Base-by-base conservation (phyloP, 306 rosid species). In the Fragaria vesca region DNA sequence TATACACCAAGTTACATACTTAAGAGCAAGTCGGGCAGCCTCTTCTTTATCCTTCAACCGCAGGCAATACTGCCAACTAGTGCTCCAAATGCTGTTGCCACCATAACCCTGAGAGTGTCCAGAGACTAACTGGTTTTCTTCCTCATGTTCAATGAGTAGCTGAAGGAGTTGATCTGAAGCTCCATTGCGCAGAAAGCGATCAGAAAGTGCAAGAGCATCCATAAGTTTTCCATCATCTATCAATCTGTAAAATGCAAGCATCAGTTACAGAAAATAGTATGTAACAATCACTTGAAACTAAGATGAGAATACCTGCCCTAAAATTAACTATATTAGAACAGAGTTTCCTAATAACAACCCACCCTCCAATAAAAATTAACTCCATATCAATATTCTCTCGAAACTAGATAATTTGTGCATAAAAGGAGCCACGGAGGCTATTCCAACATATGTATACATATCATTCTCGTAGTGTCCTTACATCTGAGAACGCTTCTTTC, bases 181-280 rank as follows among this genome's bases (percentile, higher is more conserved):
- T 79, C 98, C 98, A 81, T 94, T 90, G 71, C 97, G 96, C 45
- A 94, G 90, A 89, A 92, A 94, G 71, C 98, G 98, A 74, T 94
- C 98, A 74, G 98, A 94, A 51, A 94, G 91, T 68, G 97, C 97
- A 82, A 94, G 97, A 81, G 98, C 98, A 88, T 94, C 98, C 88
- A 90, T 92, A 38, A 92, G 89, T 79, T 92, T 91, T 83, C 92
- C 97, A 78, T 94, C 98, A 38, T 89, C 95, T 76, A 89, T 90
- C 81, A 94, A 87, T 74, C 98, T 94, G 83, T 66, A 28, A 66
- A 55, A 82, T 69, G 74, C 74, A 38, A 79, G 68, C 72, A 79
- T 78, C 47, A 34, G 52, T 60, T 77, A 78, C 80, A 55, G 32
- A 57, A 30, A 69, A 68, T 10, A 57, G 68, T 17, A 26, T 75